These are phyloP conservation scores for Mercurialis annua DNA, from an alignment of 345 rosid genomes.

Conservation along the genomic window DNA sequence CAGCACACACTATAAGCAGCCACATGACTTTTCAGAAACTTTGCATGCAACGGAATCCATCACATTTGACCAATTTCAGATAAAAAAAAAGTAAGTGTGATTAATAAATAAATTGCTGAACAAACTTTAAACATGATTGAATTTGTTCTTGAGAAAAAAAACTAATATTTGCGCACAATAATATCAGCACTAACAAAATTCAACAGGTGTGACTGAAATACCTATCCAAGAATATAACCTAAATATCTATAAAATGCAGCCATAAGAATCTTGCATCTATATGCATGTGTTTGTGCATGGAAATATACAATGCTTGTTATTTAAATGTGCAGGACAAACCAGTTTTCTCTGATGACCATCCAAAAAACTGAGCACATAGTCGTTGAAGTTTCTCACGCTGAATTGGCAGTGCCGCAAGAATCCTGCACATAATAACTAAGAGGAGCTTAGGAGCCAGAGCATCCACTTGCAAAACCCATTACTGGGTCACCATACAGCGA, in stretches of 20 bases:
- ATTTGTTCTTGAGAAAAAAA: constrained; percentile 2
- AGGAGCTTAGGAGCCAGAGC: background rate
- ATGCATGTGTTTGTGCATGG: background rate
- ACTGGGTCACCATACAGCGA: background rate
- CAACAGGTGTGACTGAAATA: background rate
- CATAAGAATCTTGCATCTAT: background rate
- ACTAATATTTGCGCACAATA: background rate
- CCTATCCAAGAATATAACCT: background rate
- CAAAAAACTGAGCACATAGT: constrained; percentile 60
- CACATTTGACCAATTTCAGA: background rate
- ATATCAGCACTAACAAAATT: background rate
- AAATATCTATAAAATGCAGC: constrained; percentile 1
- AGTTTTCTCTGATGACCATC: constrained; percentile 87
- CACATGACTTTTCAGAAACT: background rate
- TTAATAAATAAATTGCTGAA: background rate
- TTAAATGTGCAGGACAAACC: constrained; percentile 36
- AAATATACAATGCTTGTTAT: background rate
- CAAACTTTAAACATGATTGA: background rate
- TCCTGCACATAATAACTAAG: constrained; percentile 36
- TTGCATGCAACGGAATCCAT: background rate
- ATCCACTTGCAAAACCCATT: background rate
- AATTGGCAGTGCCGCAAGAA: constrained; percentile 54
- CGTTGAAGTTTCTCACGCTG: constrained; percentile 53
- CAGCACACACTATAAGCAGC: background rate
- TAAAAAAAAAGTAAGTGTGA: constrained; percentile 1